Percentiles rank a stretch among this genome's conserved stretches.
phyloP scores from a whole-genome alignment of 345 rosid species.

The Arabidopsis thaliana region DNA sequence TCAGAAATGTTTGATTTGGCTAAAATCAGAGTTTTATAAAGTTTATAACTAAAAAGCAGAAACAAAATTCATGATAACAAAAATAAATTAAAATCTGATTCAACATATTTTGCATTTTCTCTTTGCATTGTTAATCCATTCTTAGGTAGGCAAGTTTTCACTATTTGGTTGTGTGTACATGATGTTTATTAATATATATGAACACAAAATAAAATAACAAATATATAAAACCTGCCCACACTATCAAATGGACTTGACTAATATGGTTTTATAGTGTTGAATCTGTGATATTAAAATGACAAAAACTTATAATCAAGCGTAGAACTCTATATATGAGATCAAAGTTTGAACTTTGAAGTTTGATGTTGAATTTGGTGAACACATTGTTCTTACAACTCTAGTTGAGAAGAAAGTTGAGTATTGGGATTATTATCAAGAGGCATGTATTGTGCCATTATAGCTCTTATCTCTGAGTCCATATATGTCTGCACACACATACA shows the following conservation, averaged over 20 bases:
- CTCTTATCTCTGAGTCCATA: conserved; percentile 98
- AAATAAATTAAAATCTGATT: no score
- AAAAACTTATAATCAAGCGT: neutral
- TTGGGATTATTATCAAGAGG: conserved; percentile 84
- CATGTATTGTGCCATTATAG: conserved; percentile 99
- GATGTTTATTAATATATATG: neutral
- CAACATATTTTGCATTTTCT: neutral
- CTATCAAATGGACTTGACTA: conserved; percentile 23
- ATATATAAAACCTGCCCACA: neutral
- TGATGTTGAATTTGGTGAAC: conserved; percentile 1
- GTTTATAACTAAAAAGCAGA: no score
- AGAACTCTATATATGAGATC: conserved; percentile 19
- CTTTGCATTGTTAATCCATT: neutral
- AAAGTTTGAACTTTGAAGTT: conserved; percentile 1
- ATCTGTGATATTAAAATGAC: neutral
- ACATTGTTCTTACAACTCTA: conserved; percentile 34
- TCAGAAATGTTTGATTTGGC: no score
- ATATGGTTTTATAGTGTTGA: conserved; percentile 24
- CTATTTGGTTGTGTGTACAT: neutral
- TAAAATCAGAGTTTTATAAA: no score
- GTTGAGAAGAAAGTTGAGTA: conserved; percentile 42
- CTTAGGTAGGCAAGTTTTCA: neutral
- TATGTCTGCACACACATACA: conserved; percentile 63
- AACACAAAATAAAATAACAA: neutral
- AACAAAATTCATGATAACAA: no score